Percentiles rank a stretch among this genome's conserved stretches.
Evolutionary conservation across 495 filamentous ascomycete genomes (phyloP).

Genomic region (Neurospora sp.): DNA sequence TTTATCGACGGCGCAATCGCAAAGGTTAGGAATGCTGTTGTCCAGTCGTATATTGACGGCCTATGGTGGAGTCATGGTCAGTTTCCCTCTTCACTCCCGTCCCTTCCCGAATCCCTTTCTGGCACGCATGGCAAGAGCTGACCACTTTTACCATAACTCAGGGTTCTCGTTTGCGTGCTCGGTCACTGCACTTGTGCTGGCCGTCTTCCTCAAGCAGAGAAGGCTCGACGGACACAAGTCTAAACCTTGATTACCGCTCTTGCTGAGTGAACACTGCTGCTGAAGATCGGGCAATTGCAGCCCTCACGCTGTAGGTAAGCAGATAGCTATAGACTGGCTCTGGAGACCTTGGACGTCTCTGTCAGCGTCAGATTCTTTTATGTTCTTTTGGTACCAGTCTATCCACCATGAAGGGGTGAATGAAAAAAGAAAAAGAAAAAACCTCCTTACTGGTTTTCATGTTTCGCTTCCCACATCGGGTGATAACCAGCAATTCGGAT

Average conservation of each 20-base stretch:
- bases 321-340: neutral
- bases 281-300: neutral
- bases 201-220: constrained; percentile 16
- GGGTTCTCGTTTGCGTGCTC: constrained; percentile 19
- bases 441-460: neutral
- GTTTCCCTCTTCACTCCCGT: neutral
- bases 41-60: constrained; percentile 26
- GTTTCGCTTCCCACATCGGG: neutral
- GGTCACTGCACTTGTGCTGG: constrained; percentile 7
- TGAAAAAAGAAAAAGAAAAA: neutral
- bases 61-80: constrained; percentile 29
- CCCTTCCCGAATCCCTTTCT: neutral
- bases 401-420: neutral
- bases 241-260: neutral
- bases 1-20: constrained; percentile 39
- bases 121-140: neutral
- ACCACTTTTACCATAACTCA: neutral
- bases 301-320: neutral
- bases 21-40: constrained; percentile 18
- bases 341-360: neutral
- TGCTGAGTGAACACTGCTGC: neutral
- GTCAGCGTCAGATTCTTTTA: neutral
- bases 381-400: neutral
- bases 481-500: neutral
- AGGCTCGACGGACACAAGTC: constrained; percentile 3